Conservation (phyloP, 768 basidiomycete species). For the Termitomyces heimii region DNA sequence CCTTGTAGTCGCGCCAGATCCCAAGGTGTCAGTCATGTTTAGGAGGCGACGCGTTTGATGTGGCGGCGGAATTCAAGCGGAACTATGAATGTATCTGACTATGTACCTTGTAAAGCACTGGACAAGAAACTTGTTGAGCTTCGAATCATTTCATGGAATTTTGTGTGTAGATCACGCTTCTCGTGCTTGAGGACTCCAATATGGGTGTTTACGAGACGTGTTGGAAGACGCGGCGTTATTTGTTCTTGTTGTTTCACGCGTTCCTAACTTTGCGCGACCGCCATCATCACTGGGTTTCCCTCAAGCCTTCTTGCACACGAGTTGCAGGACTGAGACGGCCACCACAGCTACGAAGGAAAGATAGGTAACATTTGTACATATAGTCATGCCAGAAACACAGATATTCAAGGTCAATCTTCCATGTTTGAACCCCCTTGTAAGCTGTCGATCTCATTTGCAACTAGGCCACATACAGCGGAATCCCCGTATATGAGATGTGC, state of each 20-base stretch:
- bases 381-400: slow-evolving; percentile 70
- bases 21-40: slow-evolving; percentile 29
- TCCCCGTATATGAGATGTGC: slow-evolving; percentile 90
- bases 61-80: background rate
- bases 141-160: background rate
- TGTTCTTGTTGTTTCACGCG: slow-evolving; percentile 37
- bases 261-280: slow-evolving; percentile 25
- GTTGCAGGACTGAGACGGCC: background rate
- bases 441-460: slow-evolving; percentile 19
- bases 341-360: background rate
- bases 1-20: slow-evolving; percentile 20
- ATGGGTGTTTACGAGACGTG: background rate
- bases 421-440: slow-evolving; percentile 13
- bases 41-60: slow-evolving; percentile 14
- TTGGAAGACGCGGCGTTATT: slow-evolving; percentile 13
- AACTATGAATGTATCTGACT: background rate
- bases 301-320: slow-evolving; percentile 2
- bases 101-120: background rate
- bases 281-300: slow-evolving; percentile 9
- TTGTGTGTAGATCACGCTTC: background rate
- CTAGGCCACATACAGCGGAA: slow-evolving; percentile 89
- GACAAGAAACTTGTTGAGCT: background rate
- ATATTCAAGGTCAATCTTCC: slow-evolving; percentile 71
- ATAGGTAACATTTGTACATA: background rate
- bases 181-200: background rate